Conservation (phyloP, 225 moss, liverwort and hornwort species). For the Asterella californica region DNA sequence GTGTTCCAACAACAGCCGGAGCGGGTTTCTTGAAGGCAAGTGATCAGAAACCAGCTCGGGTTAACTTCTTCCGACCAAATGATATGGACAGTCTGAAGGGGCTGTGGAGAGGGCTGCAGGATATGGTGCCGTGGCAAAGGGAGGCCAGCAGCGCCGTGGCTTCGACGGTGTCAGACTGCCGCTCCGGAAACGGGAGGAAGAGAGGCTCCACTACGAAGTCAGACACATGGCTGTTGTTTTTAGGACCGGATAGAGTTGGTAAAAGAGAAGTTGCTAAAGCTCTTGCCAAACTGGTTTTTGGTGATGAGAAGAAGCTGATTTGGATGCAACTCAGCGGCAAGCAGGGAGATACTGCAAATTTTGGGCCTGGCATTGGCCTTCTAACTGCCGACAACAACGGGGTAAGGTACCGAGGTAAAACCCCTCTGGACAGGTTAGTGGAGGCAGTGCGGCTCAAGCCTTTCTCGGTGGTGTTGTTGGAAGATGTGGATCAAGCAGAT, state of each 20-base stretch:
- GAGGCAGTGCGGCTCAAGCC: constrained; percentile 61
- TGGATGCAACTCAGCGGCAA: constrained; percentile 28
- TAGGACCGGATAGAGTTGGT: constrained; percentile 74
- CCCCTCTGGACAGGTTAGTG: constrained; percentile 60
- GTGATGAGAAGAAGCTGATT: constrained; percentile 50
- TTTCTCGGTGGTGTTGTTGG: constrained; percentile 66
- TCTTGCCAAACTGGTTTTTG: constrained; percentile 61
- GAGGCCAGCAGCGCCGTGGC: constrained; percentile 55
- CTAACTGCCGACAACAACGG: constrained; percentile 45
- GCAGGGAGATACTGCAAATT: constrained; percentile 3
- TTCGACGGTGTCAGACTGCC: constrained; percentile 55
- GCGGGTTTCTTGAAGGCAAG: constrained; percentile 1
- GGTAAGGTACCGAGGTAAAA: constrained; percentile 43
- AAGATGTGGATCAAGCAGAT: constrained; percentile 76
- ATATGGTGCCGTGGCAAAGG: constrained; percentile 68
- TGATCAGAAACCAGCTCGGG: constrained; percentile 31
- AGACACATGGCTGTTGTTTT: constrained; percentile 65
- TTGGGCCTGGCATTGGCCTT: constrained; percentile 19
- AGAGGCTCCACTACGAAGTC: constrained; percentile 46
- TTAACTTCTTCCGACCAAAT: constrained; percentile 7
- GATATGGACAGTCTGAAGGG: constrained; percentile 48
- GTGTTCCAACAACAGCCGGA: not conserved
- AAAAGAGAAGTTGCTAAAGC: constrained; percentile 64
- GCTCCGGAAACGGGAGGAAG: constrained; percentile 49
- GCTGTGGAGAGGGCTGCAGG: constrained; percentile 51